Conservation (phyloP, 352 stramenopile genomes). For the Globisporangium emineosum region DNA sequence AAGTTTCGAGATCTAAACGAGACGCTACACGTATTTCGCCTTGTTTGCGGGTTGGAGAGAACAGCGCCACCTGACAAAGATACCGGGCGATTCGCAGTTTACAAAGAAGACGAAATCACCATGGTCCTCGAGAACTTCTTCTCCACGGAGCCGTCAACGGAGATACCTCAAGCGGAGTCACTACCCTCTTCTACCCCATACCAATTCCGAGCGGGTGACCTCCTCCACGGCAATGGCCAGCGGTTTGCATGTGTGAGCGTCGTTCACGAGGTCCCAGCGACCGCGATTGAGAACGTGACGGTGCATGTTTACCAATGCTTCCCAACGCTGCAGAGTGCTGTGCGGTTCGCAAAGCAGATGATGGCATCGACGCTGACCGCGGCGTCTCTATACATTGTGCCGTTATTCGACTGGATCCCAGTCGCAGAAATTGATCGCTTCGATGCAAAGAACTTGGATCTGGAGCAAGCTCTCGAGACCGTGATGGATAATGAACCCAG, state of each 20-base stretch:
- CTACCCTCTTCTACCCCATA: slow-evolving; percentile 7
- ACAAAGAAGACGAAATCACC: slow-evolving; percentile 83
- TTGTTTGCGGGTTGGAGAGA: slow-evolving; percentile 59
- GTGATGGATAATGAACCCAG: slow-evolving; percentile 26
- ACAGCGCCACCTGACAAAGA: slow-evolving; percentile 27
- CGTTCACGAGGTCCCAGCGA: slow-evolving; percentile 20
- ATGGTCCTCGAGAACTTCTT: slow-evolving; percentile 75
- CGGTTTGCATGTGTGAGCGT: slow-evolving; percentile 73
- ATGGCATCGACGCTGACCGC: slow-evolving; percentile 38
- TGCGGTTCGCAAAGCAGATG: slow-evolving; percentile 69
- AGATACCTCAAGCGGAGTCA: not conserved
- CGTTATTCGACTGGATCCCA: slow-evolving; percentile 76
- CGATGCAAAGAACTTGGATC: slow-evolving; percentile 50
- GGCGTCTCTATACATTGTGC: slow-evolving; percentile 56
- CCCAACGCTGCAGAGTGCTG: slow-evolving; percentile 70
- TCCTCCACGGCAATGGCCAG: slow-evolving; percentile 57
- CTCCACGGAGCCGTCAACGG: slow-evolving; percentile 13
- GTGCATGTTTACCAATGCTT: slow-evolving; percentile 84
- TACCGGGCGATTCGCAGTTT: slow-evolving; percentile 59
- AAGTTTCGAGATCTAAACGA: slow-evolving; percentile 67
- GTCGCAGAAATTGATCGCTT: slow-evolving; percentile 70
- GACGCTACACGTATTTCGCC: slow-evolving; percentile 62
- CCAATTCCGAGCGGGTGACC: slow-evolving; percentile 48
- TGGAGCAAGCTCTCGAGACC: slow-evolving; percentile 66
- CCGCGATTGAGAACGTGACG: slow-evolving; percentile 45